Conservation (phyloP, 1,139 yeast genomes). For the Zygosaccharomyces sapae region DNA sequence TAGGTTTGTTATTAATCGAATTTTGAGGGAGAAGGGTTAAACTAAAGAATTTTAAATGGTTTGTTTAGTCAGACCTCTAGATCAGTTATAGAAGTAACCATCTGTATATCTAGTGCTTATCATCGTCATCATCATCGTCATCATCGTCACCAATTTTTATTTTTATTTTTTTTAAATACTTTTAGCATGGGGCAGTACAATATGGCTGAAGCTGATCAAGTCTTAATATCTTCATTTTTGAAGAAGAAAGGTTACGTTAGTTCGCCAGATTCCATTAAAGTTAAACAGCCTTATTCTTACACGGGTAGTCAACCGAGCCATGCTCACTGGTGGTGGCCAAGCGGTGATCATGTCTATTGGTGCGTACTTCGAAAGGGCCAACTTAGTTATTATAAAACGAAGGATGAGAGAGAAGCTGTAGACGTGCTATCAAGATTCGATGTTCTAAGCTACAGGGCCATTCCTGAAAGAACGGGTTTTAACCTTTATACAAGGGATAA, state of each 20-base stretch:
- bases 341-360: conserved; percentile 39
- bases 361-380: conserved; percentile 55
- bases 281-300: conserved; percentile 2
- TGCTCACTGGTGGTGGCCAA: conserved; percentile 12
- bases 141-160: background rate
- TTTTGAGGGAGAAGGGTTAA: too few species aligned
- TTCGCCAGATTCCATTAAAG: background rate
- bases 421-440: conserved; percentile 43
- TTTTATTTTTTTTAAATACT: conserved; percentile 1
- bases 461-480: conserved; percentile 13
- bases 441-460: conserved; percentile 31
- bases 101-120: background rate
- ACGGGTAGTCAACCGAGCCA: conserved; percentile 6
- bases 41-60: too few species aligned
- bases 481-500: conserved; percentile 21
- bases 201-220: conserved; percentile 12
- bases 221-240: conserved; percentile 17
- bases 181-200: conserved; percentile 4
- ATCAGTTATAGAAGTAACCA: too few species aligned
- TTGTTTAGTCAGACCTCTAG: too few species aligned
- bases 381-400: conserved; percentile 55
- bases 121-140: background rate
- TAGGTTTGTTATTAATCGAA: too few species aligned
- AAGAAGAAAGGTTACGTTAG: conserved; percentile 10
- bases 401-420: conserved; percentile 52